Percentiles rank a stretch among this genome's conserved stretches.
phyloP scores from a whole-genome alignment of 306 rosid species.

The Casuarina cunninghamiana region DNA sequence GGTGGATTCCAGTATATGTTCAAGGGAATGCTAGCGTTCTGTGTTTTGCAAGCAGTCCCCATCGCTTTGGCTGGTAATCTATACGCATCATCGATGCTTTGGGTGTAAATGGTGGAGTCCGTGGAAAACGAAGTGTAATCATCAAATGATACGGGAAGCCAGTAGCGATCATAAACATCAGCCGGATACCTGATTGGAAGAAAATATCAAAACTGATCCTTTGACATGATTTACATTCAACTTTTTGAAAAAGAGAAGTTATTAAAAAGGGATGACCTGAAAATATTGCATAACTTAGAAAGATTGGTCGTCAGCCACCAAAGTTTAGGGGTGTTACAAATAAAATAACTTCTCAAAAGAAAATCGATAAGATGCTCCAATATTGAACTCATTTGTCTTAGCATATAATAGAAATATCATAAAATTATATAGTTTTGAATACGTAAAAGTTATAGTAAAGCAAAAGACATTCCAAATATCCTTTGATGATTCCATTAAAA shows the following conservation, averaged over 20 bases:
- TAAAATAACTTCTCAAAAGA: no score
- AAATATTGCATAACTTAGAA: no score
- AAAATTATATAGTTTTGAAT: no score
- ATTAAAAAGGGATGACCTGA: no score
- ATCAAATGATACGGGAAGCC: neutral
- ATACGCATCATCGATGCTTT: neutral
- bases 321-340: no score
- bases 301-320: no score
- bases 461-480: no score
- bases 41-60: conserved; percentile 27
- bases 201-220: conserved; percentile 3
- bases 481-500: no score
- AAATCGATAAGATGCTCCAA: no score
- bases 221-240: neutral
- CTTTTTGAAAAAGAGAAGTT: neutral
- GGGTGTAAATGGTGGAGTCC: neutral
- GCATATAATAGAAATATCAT: no score
- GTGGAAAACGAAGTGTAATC: conserved; percentile 9
- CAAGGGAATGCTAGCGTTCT: neutral
- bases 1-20: neutral
- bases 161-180: conserved; percentile 42
- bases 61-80: conserved; percentile 24
- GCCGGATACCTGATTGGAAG: conserved; percentile 24
- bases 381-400: no score
- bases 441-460: no score